Evolutionary conservation across 768 basidiomycete species (phyloP).

Genomic region (Mycena metata): DNA sequence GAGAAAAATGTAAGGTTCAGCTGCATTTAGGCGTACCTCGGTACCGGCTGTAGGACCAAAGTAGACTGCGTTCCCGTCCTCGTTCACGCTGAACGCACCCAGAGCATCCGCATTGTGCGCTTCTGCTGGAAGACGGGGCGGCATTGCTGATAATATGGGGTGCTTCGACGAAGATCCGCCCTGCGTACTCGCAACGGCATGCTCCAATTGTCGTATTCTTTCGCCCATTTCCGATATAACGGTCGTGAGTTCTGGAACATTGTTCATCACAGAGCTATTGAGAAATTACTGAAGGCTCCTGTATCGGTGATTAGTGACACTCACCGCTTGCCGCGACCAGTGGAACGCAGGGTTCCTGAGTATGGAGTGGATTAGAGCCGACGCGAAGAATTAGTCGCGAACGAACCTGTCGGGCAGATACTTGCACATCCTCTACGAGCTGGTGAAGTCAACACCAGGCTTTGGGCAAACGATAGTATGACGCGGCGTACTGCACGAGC

Average conservation of each 20-base stretch:
- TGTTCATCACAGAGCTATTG: slow-evolving; percentile 52
- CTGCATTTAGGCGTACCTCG: slow-evolving; percentile 49
- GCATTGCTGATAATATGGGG: slow-evolving; percentile 12
- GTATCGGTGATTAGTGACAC: background rate
- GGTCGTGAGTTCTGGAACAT: slow-evolving; percentile 54
- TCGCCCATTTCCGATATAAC: slow-evolving; percentile 57
- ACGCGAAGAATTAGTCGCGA: background rate
- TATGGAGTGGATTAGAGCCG: slow-evolving; percentile 28
- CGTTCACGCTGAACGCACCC: slow-evolving; percentile 60
- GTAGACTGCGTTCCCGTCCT: slow-evolving; percentile 61
- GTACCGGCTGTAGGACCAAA: slow-evolving; percentile 65
- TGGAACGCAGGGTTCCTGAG: slow-evolving; percentile 50
- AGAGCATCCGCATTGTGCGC: slow-evolving; percentile 49
- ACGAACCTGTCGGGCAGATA: slow-evolving; percentile 48
- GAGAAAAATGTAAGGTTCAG: background rate
- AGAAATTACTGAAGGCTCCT: background rate
- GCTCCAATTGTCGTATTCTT: slow-evolving; percentile 58
- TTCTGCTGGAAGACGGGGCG: background rate
- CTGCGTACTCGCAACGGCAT: slow-evolving; percentile 51
- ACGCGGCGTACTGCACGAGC: slow-evolving; percentile 27
- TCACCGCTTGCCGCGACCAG: slow-evolving; percentile 48
- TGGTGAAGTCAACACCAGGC: background rate
- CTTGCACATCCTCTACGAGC: slow-evolving; percentile 48
- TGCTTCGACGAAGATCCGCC: slow-evolving; percentile 3
- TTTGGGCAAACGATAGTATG: background rate